Evolutionary conservation across 352 stramenopile species (phyloP).

Genomic region (Globisporangium splendens): DNA sequence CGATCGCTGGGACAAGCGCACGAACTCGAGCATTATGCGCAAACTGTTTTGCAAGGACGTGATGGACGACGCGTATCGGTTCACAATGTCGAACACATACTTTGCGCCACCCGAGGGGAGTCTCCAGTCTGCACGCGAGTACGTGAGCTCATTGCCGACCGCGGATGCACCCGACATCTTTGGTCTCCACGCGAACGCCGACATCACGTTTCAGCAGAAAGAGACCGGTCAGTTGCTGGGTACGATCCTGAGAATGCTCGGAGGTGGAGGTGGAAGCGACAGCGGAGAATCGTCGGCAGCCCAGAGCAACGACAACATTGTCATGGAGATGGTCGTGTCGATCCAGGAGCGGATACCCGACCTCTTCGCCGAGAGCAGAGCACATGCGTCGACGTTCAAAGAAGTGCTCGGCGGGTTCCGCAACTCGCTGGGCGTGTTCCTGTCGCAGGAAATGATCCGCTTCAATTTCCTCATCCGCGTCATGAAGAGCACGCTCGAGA

Average conservation of each 20-base stretch:
- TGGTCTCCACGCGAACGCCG: constrained; percentile 91
- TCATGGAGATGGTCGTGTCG: constrained; percentile 81
- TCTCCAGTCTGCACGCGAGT: constrained; percentile 66
- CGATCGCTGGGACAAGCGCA: constrained; percentile 93
- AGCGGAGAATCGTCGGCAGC: constrained; percentile 35
- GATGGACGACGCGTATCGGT: constrained; percentile 86
- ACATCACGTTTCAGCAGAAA: constrained; percentile 95
- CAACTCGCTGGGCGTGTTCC: constrained; percentile 92
- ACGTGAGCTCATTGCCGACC: constrained; percentile 76
- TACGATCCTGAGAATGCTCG: constrained; percentile 73
- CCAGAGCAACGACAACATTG: constrained; percentile 67
- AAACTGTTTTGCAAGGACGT: constrained; percentile 88
- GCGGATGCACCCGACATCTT: constrained; percentile 91
- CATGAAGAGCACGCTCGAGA: constrained; percentile 82
- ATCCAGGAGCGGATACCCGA: constrained; percentile 81
- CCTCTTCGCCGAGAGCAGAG: constrained; percentile 56
- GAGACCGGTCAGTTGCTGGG: constrained; percentile 76
- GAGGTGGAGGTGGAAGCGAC: constrained; percentile 45
- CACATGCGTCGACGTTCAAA: constrained; percentile 81
- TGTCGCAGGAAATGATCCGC: constrained; percentile 88
- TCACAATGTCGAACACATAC: constrained; percentile 75
- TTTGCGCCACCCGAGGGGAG: constrained; percentile 69
- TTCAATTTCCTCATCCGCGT: constrained; percentile 88
- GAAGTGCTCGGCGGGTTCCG: constrained; percentile 78
- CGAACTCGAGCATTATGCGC: constrained; percentile 92